phyloP scores from a whole-genome alignment of 495 filamentous ascomycete species.

The Lineolata rhizophorae region DNA sequence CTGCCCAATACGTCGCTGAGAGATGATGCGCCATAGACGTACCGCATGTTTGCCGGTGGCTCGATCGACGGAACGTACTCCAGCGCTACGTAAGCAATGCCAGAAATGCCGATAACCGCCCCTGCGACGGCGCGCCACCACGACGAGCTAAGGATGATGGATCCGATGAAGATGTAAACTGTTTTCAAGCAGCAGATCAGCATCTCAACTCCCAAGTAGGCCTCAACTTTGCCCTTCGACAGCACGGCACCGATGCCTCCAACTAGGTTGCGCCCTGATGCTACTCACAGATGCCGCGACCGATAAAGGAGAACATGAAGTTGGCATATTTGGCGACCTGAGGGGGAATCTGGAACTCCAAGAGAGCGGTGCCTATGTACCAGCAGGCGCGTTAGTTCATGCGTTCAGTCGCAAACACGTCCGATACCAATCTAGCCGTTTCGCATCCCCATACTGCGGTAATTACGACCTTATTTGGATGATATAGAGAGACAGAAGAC shows the following conservation, averaged over 20 bases:
- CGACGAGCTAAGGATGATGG: constrained; percentile 46
- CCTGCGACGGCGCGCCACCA: constrained; percentile 17
- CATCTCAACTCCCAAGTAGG: background rate
- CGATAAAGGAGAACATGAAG: constrained; percentile 94
- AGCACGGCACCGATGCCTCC: background rate
- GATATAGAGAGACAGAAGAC: no score
- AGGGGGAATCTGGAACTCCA: constrained; percentile 86
- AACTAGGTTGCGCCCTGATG: no score
- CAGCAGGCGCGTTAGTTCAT: background rate
- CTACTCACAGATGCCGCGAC: constrained; percentile 76
- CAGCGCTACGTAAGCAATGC: constrained; percentile 33
- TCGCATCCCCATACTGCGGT: no score
- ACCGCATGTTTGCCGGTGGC: constrained; percentile 91
- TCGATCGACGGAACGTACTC: constrained; percentile 95
- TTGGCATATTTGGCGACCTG: constrained; percentile 83
- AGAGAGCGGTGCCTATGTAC: background rate
- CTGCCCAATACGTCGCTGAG: no score
- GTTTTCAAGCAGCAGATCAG: constrained; percentile 6
- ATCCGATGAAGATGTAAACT: constrained; percentile 96
- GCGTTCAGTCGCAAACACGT: constrained; percentile 24
- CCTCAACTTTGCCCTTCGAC: no score
- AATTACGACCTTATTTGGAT: no score
- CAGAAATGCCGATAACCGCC: constrained; percentile 16
- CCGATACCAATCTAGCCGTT: constrained; percentile 38
- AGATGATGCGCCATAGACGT: constrained; percentile 2